Conservation (phyloP, 768 basidiomycete genomes). For the Lentinula guzmanii region DNA sequence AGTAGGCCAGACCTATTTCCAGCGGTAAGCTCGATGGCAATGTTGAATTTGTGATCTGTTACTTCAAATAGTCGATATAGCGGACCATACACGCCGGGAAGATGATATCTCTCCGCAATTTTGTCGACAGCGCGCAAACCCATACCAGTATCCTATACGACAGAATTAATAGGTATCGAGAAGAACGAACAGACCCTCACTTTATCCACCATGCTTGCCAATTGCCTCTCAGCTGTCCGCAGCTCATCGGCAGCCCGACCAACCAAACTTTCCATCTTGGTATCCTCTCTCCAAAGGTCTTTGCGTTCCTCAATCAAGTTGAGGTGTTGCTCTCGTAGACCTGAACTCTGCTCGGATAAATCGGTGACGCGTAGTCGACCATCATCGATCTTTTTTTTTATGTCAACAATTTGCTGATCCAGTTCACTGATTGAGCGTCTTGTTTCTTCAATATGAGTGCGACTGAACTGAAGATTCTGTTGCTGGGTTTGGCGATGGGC, state of each 20-base stretch:
- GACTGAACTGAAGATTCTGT: slow-evolving; percentile 47
- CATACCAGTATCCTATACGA: slow-evolving; percentile 77
- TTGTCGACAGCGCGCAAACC: slow-evolving; percentile 84
- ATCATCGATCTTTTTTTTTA: slow-evolving; percentile 60
- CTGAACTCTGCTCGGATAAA: slow-evolving; percentile 53
- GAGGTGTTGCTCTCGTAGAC: slow-evolving; percentile 61
- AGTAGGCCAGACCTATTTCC: slow-evolving; percentile 72
- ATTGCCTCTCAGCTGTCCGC: slow-evolving; percentile 66
- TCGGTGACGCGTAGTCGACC: slow-evolving; percentile 50
- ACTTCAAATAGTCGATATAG: slow-evolving; percentile 92
- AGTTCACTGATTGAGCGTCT: slow-evolving; percentile 47
- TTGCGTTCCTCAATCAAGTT: slow-evolving; percentile 78
- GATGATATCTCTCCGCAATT: slow-evolving; percentile 68
- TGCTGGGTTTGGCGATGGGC: slow-evolving; percentile 52
- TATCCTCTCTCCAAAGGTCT: slow-evolving; percentile 93
- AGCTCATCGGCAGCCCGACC: slow-evolving; percentile 77
- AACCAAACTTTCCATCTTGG: slow-evolving; percentile 75
- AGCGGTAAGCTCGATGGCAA: slow-evolving; percentile 89
- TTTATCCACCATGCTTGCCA: slow-evolving; percentile 96
- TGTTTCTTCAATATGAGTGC: slow-evolving; percentile 42
- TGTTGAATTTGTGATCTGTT: slow-evolving; percentile 82
- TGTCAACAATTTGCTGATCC: slow-evolving; percentile 49
- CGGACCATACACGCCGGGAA: slow-evolving; percentile 89
- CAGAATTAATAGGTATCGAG: slow-evolving; percentile 1
- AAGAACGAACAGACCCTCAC: slow-evolving; percentile 31